A percentile compares a stretch with the other conserved stretches of the same genome.
Evolutionary conservation across 257 asterid species (phyloP).

Genomic region (Lycium ferocissimum): DNA sequence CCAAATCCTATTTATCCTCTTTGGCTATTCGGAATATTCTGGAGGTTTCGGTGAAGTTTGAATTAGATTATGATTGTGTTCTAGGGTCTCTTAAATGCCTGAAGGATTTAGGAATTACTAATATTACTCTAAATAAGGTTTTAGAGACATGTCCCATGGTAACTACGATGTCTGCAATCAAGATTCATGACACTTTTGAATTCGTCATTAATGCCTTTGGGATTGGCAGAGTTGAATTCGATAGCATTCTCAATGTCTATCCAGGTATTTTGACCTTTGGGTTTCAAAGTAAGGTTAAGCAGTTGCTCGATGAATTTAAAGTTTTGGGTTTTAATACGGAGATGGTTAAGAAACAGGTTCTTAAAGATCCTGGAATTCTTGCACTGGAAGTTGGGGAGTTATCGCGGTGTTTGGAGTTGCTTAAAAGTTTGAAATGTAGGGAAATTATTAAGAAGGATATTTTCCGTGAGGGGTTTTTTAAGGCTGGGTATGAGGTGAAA

Average conservation of each 20-base stretch:
- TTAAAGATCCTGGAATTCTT: conserved; percentile 67
- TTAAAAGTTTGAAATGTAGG: conserved; percentile 76
- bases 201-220: conserved; percentile 60
- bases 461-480: conserved; percentile 57
- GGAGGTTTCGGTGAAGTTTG: conserved; percentile 53
- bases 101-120: conserved; percentile 58
- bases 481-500: conserved; percentile 72
- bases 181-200: conserved; percentile 44
- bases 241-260: conserved; percentile 51
- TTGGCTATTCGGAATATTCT: conserved; percentile 52
- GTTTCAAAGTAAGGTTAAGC: conserved; percentile 56
- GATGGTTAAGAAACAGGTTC: conserved; percentile 59
- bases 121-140: conserved; percentile 51
- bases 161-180: conserved; percentile 50
- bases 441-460: conserved; percentile 55
- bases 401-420: conserved; percentile 66
- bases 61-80: conserved; percentile 54
- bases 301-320: conserved; percentile 66
- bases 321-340: conserved; percentile 63
- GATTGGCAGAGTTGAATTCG: conserved; percentile 48
- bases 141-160: conserved; percentile 66
- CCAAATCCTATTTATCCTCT: conserved; percentile 39
- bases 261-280: conserved; percentile 62
- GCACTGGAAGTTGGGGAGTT: conserved; percentile 84
- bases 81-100: conserved; percentile 48